Evolutionary conservation across 139 green algal genomes (phyloP), one percentile per base, ranked within the genome.

Genomic region (Eudorina sp.): DNA sequence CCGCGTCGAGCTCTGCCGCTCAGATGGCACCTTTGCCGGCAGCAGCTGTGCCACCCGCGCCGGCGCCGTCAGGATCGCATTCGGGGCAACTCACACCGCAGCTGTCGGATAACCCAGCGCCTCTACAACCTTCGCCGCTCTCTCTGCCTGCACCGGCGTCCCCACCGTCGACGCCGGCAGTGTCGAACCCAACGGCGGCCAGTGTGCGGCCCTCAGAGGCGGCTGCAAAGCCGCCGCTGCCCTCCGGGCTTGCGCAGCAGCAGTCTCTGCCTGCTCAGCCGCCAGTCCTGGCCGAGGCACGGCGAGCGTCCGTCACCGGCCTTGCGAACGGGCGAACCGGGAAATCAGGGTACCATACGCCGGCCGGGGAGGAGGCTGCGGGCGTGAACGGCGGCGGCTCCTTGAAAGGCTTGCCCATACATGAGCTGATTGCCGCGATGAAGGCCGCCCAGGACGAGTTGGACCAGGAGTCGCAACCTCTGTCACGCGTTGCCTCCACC

Each of bases 381-480:
- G 66, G 14, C 38, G 58, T 13, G 14, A 85, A 55, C 58, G 77
- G 77, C 51, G 43, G n/a, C 46, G 36, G 83, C 68, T 82, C 68
- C 6, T 55, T 88, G 0, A 88, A 81, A 72, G 68, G 83, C 25
- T n/a, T 88, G 48, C 73, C 83, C 19, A 88, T 88, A 40, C 83
- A 88, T 31, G 83, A 81, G 53, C 46, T 88, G 21, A 88, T 88
- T 36, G 66, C 83, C 5, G 83, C 83, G 1, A 88, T 88, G 83
- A 55, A 62, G 25, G 62, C 40, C 25, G 83, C 68, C 36, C 83
- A 88, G 48, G 83, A 88, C 21, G 83, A 88, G 48, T 36, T 73
- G 21, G 48, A 41, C 62, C 29, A 31, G 43, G 51, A 88, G 51
- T 1, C 4, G 2, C 46, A 55, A n/a, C 82, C 4, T 45, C n/a